phyloP scores from a whole-genome alignment of 495 filamentous ascomycete genomes.

The Aspergillus cristatus region DNA sequence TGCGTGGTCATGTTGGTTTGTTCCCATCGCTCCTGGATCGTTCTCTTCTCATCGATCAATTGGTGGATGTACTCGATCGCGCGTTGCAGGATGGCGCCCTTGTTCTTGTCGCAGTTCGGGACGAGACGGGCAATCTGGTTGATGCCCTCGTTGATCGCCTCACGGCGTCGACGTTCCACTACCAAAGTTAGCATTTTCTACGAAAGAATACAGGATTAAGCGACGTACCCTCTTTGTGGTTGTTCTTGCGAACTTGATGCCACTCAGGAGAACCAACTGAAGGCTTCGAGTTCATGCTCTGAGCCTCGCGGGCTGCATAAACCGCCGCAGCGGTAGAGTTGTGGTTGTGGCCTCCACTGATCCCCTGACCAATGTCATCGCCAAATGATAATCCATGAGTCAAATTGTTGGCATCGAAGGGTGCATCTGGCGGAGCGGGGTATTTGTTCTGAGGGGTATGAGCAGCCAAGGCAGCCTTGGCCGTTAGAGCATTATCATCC shows the following conservation, averaged over 20 bases:
- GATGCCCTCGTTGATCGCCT: slow-evolving; percentile 98
- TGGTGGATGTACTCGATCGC: slow-evolving; percentile 91
- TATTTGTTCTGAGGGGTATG: slow-evolving; percentile 38
- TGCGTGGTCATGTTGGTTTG: slow-evolving; percentile 90
- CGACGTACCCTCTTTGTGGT: slow-evolving; percentile 91
- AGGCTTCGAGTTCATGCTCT: slow-evolving; percentile 57
- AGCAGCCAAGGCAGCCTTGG: slow-evolving; percentile 38
- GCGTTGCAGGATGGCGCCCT: slow-evolving; percentile 90
- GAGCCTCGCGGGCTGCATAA: slow-evolving; percentile 37
- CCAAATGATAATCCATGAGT: slow-evolving; percentile 33
- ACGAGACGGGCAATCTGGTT: slow-evolving; percentile 98
- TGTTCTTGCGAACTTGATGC: slow-evolving; percentile 95
- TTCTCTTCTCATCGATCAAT: slow-evolving; percentile 85
- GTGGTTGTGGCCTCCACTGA: slow-evolving; percentile 30
- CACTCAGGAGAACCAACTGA: slow-evolving; percentile 93
- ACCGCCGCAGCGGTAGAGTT: slow-evolving; percentile 41
- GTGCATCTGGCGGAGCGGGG: slow-evolving; percentile 30
- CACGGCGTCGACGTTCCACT: slow-evolving; percentile 95
- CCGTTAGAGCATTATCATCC: slow-evolving; percentile 39
- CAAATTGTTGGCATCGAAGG: slow-evolving; percentile 35
- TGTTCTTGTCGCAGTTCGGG: slow-evolving; percentile 97
- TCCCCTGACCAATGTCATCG: slow-evolving; percentile 36
- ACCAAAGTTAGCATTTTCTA: slow-evolving; percentile 7
- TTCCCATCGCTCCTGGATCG: slow-evolving; percentile 95
- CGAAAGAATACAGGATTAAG: not conserved